Evolutionary conservation across 2,329 filamentous ascomycete species (phyloP).

Genomic region (Phialophora expanda): DNA sequence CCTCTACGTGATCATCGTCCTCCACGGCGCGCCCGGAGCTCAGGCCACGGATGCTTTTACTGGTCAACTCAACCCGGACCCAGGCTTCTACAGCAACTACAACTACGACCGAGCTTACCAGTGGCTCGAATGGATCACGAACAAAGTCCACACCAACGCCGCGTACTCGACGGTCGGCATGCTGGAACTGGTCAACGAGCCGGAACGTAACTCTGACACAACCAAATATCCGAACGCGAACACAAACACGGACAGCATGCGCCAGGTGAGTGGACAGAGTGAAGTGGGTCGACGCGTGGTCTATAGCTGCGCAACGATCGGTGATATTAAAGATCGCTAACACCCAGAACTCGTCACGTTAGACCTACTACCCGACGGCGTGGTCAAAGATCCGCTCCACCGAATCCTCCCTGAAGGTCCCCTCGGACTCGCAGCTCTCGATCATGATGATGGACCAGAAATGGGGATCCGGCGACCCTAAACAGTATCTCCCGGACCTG

Average conservation of each 20-base stretch:
- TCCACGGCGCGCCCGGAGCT: conserved; percentile 59
- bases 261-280: neutral
- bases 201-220: conserved; percentile 50
- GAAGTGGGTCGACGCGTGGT: neutral
- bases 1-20: conserved; percentile 61
- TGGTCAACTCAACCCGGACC: conserved; percentile 45
- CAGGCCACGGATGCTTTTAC: conserved; percentile 57
- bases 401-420: conserved; percentile 54
- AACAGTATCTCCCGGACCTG: conserved; percentile 51
- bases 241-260: conserved; percentile 25
- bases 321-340: neutral
- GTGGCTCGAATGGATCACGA: conserved; percentile 63
- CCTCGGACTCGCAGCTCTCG: conserved; percentile 55
- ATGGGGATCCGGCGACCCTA: conserved; percentile 64
- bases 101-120: conserved; percentile 62
- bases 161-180: conserved; percentile 63
- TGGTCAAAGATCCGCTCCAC: conserved; percentile 54
- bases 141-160: conserved; percentile 55
- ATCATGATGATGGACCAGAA: conserved; percentile 60
- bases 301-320: neutral
- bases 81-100: conserved; percentile 63
- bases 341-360: neutral
- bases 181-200: conserved; percentile 65
- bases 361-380: conserved; percentile 30
- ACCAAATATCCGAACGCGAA: conserved; percentile 21